Conservation (phyloP, 345 rosid species). For the Eucalyptus albens region DNA sequence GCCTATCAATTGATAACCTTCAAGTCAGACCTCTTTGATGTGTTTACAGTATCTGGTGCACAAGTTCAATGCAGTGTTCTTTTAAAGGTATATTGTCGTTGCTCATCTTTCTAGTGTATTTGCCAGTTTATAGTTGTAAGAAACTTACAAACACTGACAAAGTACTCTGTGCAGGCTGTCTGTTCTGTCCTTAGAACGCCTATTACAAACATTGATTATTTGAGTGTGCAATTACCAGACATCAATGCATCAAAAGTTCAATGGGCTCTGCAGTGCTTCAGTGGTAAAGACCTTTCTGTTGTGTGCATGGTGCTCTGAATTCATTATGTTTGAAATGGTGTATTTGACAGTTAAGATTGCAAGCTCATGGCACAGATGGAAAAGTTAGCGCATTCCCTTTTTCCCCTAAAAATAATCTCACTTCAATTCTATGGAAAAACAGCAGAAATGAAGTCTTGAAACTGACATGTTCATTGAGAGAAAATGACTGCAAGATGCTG, state of each 20-base stretch:
- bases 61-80: conserved; percentile 69
- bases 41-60: conserved; percentile 27
- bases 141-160: neutral
- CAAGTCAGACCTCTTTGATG: conserved; percentile 59
- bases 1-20: conserved; percentile 63
- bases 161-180: conserved; percentile 34
- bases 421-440: neutral
- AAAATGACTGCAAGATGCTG: neutral
- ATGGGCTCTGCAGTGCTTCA: conserved; percentile 68
- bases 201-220: conserved; percentile 47
- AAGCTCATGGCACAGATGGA: neutral
- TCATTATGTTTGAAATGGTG: neutral
- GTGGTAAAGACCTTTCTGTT: conserved; percentile 22
- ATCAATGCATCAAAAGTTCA: conserved; percentile 66
- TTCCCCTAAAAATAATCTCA: neutral
- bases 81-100: conserved; percentile 37
- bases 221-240: conserved; percentile 58
- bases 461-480: neutral
- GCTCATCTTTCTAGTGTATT: neutral
- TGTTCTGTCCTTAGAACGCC: conserved; percentile 83
- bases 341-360: neutral
- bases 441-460: neutral
- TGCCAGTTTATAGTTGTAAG: neutral
- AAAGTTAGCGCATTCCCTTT: neutral
- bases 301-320: neutral